phyloP scores from a whole-genome alignment of 2,329 filamentous ascomycete genomes.

The Nemania serpens region DNA sequence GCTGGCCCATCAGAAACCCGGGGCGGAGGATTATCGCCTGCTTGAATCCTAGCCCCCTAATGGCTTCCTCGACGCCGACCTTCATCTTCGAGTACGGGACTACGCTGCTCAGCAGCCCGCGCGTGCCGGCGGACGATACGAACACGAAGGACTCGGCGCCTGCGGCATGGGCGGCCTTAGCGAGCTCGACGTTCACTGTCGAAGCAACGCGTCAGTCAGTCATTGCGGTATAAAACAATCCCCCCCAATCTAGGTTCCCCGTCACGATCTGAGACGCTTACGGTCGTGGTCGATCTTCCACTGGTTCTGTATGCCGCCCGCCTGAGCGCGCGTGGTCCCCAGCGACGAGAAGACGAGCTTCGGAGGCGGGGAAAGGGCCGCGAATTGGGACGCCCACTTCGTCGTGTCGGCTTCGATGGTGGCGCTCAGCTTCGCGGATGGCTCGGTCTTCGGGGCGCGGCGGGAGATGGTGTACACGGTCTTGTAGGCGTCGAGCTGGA shows the following conservation, averaged over 20 bases:
- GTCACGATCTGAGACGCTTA: slow-evolving; percentile 25
- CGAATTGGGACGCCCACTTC: slow-evolving; percentile 68
- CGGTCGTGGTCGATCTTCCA: slow-evolving; percentile 84
- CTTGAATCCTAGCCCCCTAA: slow-evolving; percentile 75
- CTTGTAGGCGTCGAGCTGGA: slow-evolving; percentile 57
- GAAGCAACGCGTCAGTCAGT: neutral
- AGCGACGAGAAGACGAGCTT: slow-evolving; percentile 75
- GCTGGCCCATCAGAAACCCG: slow-evolving; percentile 73
- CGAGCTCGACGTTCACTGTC: slow-evolving; percentile 74
- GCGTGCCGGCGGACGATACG: slow-evolving; percentile 63
- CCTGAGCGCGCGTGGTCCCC: slow-evolving; percentile 76
- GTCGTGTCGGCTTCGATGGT: slow-evolving; percentile 69
- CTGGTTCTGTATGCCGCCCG: slow-evolving; percentile 78
- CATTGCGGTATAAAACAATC: neutral
- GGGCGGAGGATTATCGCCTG: slow-evolving; percentile 76
- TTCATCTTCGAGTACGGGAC: slow-evolving; percentile 74
- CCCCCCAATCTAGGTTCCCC: neutral
- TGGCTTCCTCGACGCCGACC: slow-evolving; percentile 79
- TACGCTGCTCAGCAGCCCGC: slow-evolving; percentile 47
- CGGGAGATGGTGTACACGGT: slow-evolving; percentile 69
- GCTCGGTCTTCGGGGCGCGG: slow-evolving; percentile 59
- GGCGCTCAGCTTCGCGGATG: slow-evolving; percentile 65
- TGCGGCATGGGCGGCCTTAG: slow-evolving; percentile 71
- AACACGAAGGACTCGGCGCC: slow-evolving; percentile 79
- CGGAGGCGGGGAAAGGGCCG: slow-evolving; percentile 59